Percentiles rank a stretch among this genome's conserved stretches.
Conservation (phyloP, 208 protist genomes). For the Leishmania amazonensis region DNA sequence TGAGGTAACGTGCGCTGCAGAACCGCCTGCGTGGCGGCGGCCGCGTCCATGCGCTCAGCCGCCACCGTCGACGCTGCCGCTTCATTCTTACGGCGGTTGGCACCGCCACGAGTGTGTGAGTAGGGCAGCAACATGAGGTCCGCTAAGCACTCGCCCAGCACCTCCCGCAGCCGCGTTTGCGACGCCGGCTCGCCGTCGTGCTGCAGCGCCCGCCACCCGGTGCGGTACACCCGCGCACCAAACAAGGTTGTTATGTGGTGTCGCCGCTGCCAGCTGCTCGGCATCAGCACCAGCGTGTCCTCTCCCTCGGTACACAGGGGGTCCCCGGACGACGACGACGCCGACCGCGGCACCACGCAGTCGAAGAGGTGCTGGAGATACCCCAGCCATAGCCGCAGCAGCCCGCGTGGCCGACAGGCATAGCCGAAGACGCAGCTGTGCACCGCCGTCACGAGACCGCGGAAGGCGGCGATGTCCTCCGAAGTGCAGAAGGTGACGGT, state of each 20-base stretch:
- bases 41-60: slow-evolving; percentile 2
- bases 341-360: slow-evolving; percentile 55
- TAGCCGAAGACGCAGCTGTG: slow-evolving; percentile 72
- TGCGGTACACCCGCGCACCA: slow-evolving; percentile 33
- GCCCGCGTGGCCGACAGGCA: slow-evolving; percentile 41
- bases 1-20: slow-evolving; percentile 59
- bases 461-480: slow-evolving; percentile 51
- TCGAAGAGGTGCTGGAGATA: slow-evolving; percentile 72
- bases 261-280: slow-evolving; percentile 43
- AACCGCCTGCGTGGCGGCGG: slow-evolving; percentile 21
- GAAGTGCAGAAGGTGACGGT: slow-evolving; percentile 63
- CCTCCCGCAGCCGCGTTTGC: slow-evolving; percentile 64
- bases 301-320: slow-evolving; percentile 3
- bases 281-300: slow-evolving; percentile 52
- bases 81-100: slow-evolving; percentile 26
- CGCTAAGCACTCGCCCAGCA: slow-evolving; percentile 67
- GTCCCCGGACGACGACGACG: slow-evolving; percentile 4
- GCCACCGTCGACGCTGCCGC: slow-evolving; percentile 2
- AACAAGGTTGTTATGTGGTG: slow-evolving; percentile 31
- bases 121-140: slow-evolving; percentile 70
- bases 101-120: slow-evolving; percentile 15
- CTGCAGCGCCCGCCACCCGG: slow-evolving; percentile 49
- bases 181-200: slow-evolving; percentile 40
- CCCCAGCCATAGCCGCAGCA: slow-evolving; percentile 76
- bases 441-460: slow-evolving; percentile 45